Evolutionary conservation across 2,329 filamentous ascomycete species (phyloP).

Genomic region (Aspergillus udagawae): DNA sequence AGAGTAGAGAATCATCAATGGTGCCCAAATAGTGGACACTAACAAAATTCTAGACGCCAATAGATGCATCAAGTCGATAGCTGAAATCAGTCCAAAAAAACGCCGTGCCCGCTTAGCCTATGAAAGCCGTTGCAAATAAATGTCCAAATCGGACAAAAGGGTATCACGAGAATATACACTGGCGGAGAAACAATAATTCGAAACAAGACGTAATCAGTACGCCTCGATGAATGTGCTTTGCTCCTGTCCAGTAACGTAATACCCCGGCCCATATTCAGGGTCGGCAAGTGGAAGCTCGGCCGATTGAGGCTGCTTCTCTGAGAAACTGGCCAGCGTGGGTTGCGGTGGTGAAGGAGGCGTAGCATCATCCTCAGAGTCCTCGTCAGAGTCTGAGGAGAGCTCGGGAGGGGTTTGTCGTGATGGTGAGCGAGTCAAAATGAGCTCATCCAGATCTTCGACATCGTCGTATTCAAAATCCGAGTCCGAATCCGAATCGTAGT

Average conservation of each 20-base stretch:
- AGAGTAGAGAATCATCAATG: slow-evolving; percentile 8
- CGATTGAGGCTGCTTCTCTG: slow-evolving; percentile 51
- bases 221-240: slow-evolving; percentile 47
- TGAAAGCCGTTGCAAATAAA: slow-evolving; percentile 1
- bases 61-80: slow-evolving; percentile 7
- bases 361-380: slow-evolving; percentile 64
- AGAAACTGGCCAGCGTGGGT: slow-evolving; percentile 56
- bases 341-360: slow-evolving; percentile 67
- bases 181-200: neutral
- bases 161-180: neutral
- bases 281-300: slow-evolving; percentile 36
- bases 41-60: slow-evolving; percentile 4
- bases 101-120: neutral
- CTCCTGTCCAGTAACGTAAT: slow-evolving; percentile 44
- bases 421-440: slow-evolving; percentile 64
- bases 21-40: slow-evolving; percentile 13
- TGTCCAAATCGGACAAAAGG: neutral
- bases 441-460: slow-evolving; percentile 55
- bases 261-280: slow-evolving; percentile 45
- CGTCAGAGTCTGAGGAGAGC: slow-evolving; percentile 64
- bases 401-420: slow-evolving; percentile 68
- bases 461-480: slow-evolving; percentile 57
- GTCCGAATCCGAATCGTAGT: slow-evolving; percentile 45
- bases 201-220: slow-evolving; percentile 33
- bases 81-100: neutral